Evolutionary conservation across 495 filamentous ascomycete species (phyloP).

Genomic region (Penicillium turbatum): DNA sequence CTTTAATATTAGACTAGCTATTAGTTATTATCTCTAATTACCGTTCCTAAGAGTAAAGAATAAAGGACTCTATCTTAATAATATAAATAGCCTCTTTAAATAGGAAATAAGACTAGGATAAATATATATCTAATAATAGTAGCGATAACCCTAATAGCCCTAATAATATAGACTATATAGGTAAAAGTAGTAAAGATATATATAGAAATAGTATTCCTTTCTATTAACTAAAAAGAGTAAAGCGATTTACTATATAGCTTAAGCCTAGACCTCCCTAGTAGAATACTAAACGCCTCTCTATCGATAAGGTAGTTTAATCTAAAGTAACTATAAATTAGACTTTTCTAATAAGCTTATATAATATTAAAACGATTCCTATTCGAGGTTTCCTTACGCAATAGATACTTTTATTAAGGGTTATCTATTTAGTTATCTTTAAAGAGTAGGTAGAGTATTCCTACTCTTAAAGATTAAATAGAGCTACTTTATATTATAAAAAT

Average conservation of each 20-base stretch:
- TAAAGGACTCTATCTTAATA: too few relatives aligned
- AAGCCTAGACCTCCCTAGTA: background rate
- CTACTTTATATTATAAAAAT: too few relatives aligned
- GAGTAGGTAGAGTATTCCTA: too few relatives aligned
- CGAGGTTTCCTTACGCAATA: background rate
- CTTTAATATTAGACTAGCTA: too few relatives aligned
- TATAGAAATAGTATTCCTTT: background rate
- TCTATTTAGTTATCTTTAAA: background rate
- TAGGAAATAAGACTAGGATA: too few relatives aligned
- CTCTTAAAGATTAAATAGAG: too few relatives aligned
- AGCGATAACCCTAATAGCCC: conserved; percentile 5
- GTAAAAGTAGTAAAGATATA: background rate
- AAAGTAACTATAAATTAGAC: background rate
- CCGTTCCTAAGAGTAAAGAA: too few relatives aligned
- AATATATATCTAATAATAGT: background rate
- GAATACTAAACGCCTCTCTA: background rate
- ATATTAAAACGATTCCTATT: background rate
- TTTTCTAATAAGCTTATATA: background rate
- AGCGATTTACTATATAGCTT: background rate
- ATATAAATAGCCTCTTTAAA: too few relatives aligned
- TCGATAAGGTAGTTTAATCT: background rate
- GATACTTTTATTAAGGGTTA: background rate
- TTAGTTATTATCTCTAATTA: too few relatives aligned
- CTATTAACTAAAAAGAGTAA: conserved; percentile 3
- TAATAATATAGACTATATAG: conserved; percentile 1